Percentiles rank a stretch among this genome's conserved stretches.
phyloP scores from a whole-genome alignment of 108 stramenopile genomes.

The Skeletonema marinoi region DNA sequence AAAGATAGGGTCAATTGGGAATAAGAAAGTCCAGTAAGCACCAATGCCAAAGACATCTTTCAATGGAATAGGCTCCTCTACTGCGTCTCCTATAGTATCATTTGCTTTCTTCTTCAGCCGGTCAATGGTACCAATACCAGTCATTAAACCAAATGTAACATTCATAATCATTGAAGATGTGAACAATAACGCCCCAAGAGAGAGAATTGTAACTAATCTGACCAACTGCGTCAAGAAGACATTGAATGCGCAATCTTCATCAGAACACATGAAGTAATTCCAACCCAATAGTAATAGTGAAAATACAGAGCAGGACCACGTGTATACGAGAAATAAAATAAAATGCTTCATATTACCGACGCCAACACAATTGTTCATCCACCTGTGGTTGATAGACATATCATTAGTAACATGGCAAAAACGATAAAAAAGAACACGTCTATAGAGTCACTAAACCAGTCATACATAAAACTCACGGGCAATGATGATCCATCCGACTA shows the following conservation, averaged over 20 bases:
- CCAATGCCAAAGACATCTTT: constrained; percentile 86
- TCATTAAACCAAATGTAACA: constrained; percentile 87
- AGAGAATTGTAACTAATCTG: constrained; percentile 67
- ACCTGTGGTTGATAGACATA: constrained; percentile 65
- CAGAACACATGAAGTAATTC: constrained; percentile 80
- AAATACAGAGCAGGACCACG: constrained; percentile 71
- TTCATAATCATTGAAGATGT: constrained; percentile 90
- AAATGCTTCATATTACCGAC: constrained; percentile 85
- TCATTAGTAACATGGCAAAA: background rate
- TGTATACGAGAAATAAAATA: constrained; percentile 77
- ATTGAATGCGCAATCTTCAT: constrained; percentile 69
- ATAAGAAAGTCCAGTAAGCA: constrained; percentile 68
- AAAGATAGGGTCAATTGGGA: constrained; percentile 87
- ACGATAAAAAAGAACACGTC: background rate
- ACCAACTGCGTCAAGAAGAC: constrained; percentile 62
- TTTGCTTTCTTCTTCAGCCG: constrained; percentile 89
- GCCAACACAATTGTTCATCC: constrained; percentile 98
- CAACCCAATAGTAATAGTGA: constrained; percentile 63
- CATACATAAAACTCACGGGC: constrained; percentile 55
- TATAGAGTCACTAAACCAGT: background rate
- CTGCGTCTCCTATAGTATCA: constrained; percentile 66
- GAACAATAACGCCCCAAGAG: constrained; percentile 70
- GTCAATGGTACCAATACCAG: constrained; percentile 93
- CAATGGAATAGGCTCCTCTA: constrained; percentile 83
- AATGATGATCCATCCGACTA: constrained; percentile 91